A percentile compares a stretch with the other conserved stretches of the same genome.
phyloP scores from a whole-genome alignment of 768 basidiomycete species.

The Naematelia aurantialba region DNA sequence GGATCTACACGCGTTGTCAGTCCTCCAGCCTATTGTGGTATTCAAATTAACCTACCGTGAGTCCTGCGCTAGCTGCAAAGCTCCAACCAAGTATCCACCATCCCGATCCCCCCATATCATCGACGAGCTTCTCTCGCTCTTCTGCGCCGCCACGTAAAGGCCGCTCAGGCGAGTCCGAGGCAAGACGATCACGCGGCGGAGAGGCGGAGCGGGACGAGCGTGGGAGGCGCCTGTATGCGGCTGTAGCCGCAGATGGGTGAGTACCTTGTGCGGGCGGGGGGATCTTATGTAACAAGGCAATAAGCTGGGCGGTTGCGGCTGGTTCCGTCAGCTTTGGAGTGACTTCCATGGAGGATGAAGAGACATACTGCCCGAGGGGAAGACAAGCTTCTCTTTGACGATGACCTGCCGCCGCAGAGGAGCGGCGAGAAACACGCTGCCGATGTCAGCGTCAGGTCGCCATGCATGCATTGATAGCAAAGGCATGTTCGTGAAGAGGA shows the following conservation, averaged over 20 bases:
- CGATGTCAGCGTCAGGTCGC: too few species aligned
- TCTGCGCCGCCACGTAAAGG: constrained; percentile 3
- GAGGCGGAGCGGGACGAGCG: constrained; percentile 32
- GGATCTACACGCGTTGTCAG: constrained; percentile 59
- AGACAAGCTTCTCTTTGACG: constrained; percentile 86
- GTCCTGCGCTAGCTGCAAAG: constrained; percentile 66
- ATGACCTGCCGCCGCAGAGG: constrained; percentile 94
- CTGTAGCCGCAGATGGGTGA: constrained; percentile 53
- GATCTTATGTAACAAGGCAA: constrained; percentile 74
- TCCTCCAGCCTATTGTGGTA: too few species aligned
- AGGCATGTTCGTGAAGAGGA: too few species aligned
- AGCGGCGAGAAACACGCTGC: constrained; percentile 88
- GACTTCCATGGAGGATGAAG: background rate
- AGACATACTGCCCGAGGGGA: constrained; percentile 72
- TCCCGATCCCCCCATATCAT: constrained; percentile 60
- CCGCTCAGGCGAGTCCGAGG: too few species aligned
- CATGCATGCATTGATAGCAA: too few species aligned
- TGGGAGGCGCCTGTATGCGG: constrained; percentile 24
- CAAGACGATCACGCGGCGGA: constrained; percentile 11
- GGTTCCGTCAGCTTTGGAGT: background rate
- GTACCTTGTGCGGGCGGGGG: constrained; percentile 32
- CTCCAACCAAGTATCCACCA: constrained; percentile 76
- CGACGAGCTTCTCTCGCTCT: constrained; percentile 53
- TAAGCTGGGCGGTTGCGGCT: constrained; percentile 87
- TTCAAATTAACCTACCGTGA: constrained; percentile 67